Evolutionary conservation across 1,284 basidiomycete genomes (phyloP), one percentile per base, ranked within the genome.

Genomic region (Mixia osmundae): DNA sequence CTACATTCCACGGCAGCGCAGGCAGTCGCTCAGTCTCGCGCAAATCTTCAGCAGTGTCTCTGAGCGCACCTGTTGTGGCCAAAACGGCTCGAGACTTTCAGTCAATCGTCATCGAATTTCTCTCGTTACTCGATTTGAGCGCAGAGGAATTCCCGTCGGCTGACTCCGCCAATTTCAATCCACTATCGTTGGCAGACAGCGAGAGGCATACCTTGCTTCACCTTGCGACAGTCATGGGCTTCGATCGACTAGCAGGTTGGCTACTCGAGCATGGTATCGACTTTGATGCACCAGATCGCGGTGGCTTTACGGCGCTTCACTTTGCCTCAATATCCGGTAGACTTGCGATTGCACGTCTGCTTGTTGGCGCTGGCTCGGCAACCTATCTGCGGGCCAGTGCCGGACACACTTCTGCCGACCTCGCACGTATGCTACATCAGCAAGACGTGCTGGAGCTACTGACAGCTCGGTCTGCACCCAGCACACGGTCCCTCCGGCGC

Each of bases 251-350:
- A 11, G 68, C 72, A 8, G 56, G 62, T 25, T 77, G 77, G 52
- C 63, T 97, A 34, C 59, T 91, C 35, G 56, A 62, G 1, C 73
- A 69, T 35, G 71, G 67, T 11, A 72, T 74, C 22, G 77, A 85
- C 47, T 48, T 85, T 31, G 80, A 95, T 53, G 66, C 67, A 2
- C 71, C 79, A 38, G 91, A 97, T 56, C 64, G 67, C 42, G 91
- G 83, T 53, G 89, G 89, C 5, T 83, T 67, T 52, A 95, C 87
- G 0, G 71, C 89, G 0, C 60, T 95, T 25, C 80, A 89, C 53
- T 75, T 89, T 51, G 78, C 85, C 11, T 75, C 71, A 0, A 59
- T 87, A 28, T 64, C 64, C 14, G 68, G 67, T 18, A 71, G 75
- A 15, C 57, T 62, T 30, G 63, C 67, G 8, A 82, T 79, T 51